A percentile compares a stretch with the other conserved stretches of the same genome.
Conservation (phyloP, 73 alveolate genomes). For the Paramecium tetraurelia region DNA sequence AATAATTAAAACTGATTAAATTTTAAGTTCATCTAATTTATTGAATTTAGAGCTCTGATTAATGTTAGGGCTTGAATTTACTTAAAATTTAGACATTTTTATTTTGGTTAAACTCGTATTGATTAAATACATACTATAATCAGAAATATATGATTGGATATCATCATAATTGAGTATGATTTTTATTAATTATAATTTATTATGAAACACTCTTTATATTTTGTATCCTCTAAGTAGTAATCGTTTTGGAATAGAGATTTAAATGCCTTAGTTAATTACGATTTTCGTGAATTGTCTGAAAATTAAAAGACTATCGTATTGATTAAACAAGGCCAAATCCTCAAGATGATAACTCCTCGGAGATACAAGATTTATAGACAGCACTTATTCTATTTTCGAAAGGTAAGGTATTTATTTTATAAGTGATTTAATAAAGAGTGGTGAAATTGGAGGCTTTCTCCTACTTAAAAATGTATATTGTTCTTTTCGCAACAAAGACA, state of each 20-base stretch:
- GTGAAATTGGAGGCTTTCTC: conserved; percentile 5
- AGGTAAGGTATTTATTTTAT: neutral
- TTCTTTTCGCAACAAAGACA: neutral
- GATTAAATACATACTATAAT: neutral
- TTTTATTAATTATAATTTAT: neutral
- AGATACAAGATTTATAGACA: neutral
- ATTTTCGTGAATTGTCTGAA: neutral
- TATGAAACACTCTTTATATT: neutral
- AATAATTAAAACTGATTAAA: neutral
- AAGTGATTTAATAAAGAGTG: neutral
- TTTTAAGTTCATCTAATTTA: neutral
- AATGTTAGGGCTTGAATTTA: neutral
- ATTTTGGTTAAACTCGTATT: neutral
- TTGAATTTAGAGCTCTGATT: neutral
- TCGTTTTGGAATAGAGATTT: neutral
- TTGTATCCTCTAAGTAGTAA: neutral
- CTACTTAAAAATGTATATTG: neutral
- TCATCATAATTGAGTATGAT: neutral
- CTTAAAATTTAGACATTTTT: neutral
- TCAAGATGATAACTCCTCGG: neutral
- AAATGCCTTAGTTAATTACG: neutral
- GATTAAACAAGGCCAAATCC: neutral
- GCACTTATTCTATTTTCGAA: neutral
- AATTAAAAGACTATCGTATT: neutral
- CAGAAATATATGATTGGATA: neutral